These are phyloP conservation scores for Jatropha podagrica DNA, from an alignment of 441 rosid genomes.

Conservation along the genomic window DNA sequence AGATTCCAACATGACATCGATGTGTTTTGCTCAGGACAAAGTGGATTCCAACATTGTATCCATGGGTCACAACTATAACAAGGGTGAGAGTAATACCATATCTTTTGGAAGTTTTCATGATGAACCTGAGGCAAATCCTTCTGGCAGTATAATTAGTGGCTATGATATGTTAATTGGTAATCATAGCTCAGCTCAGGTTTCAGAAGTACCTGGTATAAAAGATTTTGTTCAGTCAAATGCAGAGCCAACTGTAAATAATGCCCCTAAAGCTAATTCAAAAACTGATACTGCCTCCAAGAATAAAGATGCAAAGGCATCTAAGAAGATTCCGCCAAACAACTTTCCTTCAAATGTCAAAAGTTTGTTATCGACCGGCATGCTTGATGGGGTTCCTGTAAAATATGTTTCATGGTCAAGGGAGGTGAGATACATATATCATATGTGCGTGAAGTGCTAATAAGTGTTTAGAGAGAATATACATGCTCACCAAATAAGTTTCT, in stretches of 20 bases:
- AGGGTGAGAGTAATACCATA: slow-evolving; percentile 41
- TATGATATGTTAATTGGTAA: slow-evolving; percentile 45
- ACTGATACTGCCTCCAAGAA: slow-evolving; percentile 37
- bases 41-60: slow-evolving; percentile 33
- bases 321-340: slow-evolving; percentile 49
- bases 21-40: slow-evolving; percentile 33
- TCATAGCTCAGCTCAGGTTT: slow-evolving; percentile 29
- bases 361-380: slow-evolving; percentile 73
- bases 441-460: neutral
- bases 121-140: slow-evolving; percentile 44
- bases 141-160: slow-evolving; percentile 38
- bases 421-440: slow-evolving; percentile 36
- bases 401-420: slow-evolving; percentile 72
- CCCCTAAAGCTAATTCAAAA: slow-evolving; percentile 27
- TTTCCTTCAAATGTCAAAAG: slow-evolving; percentile 76
- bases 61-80: slow-evolving; percentile 37
- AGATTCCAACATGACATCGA: slow-evolving; percentile 29
- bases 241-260: slow-evolving; percentile 26
- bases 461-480: neutral
- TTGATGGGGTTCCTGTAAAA: slow-evolving; percentile 73
- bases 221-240: slow-evolving; percentile 36
- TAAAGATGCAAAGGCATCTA: slow-evolving; percentile 42
- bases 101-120: slow-evolving; percentile 60
- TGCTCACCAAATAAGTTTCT: slow-evolving; percentile 4
- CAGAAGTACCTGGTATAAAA: slow-evolving; percentile 28